Base-by-base conservation (phyloP, 768 basidiomycete species). In the Steccherinum ochraceum region DNA sequence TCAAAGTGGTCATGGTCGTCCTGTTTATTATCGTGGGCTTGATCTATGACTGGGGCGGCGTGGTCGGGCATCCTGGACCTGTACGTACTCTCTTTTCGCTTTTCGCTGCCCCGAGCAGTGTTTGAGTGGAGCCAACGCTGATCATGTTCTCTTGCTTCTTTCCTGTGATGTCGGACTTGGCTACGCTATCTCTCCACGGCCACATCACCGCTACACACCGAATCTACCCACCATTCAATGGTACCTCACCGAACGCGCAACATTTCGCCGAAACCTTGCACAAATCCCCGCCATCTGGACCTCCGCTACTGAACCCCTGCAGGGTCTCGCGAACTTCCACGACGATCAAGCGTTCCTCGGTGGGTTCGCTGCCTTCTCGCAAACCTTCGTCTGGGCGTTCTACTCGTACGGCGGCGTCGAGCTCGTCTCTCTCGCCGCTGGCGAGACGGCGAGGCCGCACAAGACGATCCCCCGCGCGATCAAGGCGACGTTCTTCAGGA, bases 331-430 rank as follows among this genome's bases (percentile, higher is more conserved):
- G 3, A 78, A 78, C 61, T 77, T 77, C 50, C 71, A 72, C 20
- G 55, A 73, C 35, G 67, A 68, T 7, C 77, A 79, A 62, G 77
- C 78, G 0, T 78, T 80, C 57, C 65, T 80, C 11, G 79, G 78
- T 10, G 77, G 77, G 42, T 80, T 78, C 50, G 51, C 72, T 30
- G 67, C 73, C 26, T 78, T 80, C 61, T 74, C 76, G 5, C 76
- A 76, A 57, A 77, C 75, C 3, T 84, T 83, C 53, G 81, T 85
- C 30, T 86, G 75, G 26, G 84, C 84, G 12, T 85, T 85, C 53
- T 89, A 80, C 66, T 84, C 83, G 5, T 83, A 77, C 62, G 80
- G 77, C 16, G 81, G 83, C 16, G 79, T 85, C 24, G 84, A 86
- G 57, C 73, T 89, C 10, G 84, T 87, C 40, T 79, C 83, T 2